Percentiles rank a stretch among this genome's conserved stretches.
phyloP scores from a whole-genome alignment of 257 asterid species.

The Lycium barbarum region DNA sequence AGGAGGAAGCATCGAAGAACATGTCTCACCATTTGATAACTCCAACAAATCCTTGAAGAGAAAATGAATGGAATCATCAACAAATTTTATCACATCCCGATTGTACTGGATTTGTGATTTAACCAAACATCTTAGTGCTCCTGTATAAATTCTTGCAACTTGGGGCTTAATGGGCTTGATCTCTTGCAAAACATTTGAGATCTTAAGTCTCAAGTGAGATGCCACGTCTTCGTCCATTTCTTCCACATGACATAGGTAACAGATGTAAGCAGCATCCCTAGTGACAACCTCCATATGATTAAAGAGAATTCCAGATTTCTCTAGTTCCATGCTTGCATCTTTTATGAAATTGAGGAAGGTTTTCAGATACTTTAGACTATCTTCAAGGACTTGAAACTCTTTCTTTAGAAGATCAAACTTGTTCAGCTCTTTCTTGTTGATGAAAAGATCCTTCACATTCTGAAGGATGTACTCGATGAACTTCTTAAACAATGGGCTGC shows the following conservation, averaged over 20 bases:
- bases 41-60: slow-evolving; percentile 7
- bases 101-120: not conserved
- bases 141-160: not conserved
- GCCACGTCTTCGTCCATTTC: not conserved
- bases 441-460: slow-evolving; percentile 8
- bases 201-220: not conserved
- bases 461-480: slow-evolving; percentile 1
- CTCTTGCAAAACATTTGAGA: not conserved
- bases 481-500: not conserved
- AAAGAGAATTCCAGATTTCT: slow-evolving; percentile 12
- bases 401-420: not conserved
- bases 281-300: not conserved
- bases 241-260: not conserved
- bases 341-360: not conserved
- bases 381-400: not conserved
- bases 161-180: slow-evolving; percentile 1
- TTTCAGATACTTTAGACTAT: not conserved
- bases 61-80: not conserved
- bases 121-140: not conserved
- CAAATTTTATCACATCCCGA: not conserved
- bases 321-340: not conserved
- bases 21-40: not conserved
- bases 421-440: not conserved
- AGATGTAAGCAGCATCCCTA: not conserved
- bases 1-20: not conserved